Conservation (phyloP, 2,329 filamentous ascomycete genomes). For the Fusarium tricinctum region DNA sequence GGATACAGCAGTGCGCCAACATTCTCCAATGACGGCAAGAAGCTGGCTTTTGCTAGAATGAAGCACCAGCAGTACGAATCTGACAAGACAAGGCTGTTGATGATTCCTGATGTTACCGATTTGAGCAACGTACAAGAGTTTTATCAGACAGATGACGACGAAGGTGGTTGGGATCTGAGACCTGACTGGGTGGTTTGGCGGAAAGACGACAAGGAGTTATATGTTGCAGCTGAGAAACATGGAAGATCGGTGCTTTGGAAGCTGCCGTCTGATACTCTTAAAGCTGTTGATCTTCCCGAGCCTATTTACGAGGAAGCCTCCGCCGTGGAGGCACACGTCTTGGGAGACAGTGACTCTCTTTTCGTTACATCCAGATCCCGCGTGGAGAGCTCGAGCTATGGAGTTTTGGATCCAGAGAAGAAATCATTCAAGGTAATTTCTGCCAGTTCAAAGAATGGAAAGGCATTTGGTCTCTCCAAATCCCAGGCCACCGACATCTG, state of each 20-base stretch:
- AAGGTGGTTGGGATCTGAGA: slow-evolving; percentile 72
- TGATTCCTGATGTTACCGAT: slow-evolving; percentile 72
- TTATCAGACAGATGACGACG: slow-evolving; percentile 72
- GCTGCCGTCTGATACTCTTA: slow-evolving; percentile 67
- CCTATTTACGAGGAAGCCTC: slow-evolving; percentile 67
- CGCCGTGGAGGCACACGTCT: slow-evolving; percentile 65
- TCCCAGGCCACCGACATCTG: slow-evolving; percentile 77
- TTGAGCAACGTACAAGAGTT: slow-evolving; percentile 72
- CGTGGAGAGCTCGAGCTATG: slow-evolving; percentile 79
- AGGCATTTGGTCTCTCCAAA: slow-evolving; percentile 74
- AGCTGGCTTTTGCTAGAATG: slow-evolving; percentile 85
- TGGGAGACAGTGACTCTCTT: slow-evolving; percentile 65
- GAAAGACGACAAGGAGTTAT: slow-evolving; percentile 72
- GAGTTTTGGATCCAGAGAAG: slow-evolving; percentile 66
- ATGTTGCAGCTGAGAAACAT: slow-evolving; percentile 79
- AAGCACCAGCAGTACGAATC: slow-evolving; percentile 81
- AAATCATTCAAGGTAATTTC: slow-evolving; percentile 63
- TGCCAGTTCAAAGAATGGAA: slow-evolving; percentile 75
- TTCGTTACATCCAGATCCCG: slow-evolving; percentile 78
- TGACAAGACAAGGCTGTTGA: slow-evolving; percentile 75
- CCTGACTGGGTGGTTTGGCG: slow-evolving; percentile 72
- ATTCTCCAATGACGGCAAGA: slow-evolving; percentile 80
- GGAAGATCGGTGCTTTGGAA: slow-evolving; percentile 74
- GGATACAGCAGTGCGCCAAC: slow-evolving; percentile 77
- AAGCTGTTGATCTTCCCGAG: slow-evolving; percentile 63